phyloP scores from a whole-genome alignment of 2,329 filamentous ascomycete species.

The Aureobasidium uvarum region DNA sequence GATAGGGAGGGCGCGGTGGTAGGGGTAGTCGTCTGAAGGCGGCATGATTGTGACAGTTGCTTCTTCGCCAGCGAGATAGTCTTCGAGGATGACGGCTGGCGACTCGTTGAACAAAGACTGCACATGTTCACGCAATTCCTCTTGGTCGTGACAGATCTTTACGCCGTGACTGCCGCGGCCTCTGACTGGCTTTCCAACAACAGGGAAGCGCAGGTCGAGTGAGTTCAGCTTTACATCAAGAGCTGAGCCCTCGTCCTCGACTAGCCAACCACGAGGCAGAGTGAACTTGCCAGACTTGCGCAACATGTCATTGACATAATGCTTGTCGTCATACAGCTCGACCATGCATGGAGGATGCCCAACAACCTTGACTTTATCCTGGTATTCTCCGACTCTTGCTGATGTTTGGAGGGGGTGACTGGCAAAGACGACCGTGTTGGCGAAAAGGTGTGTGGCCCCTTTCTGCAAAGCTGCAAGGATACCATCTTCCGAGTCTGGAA shows the following conservation, averaged over 20 bases:
- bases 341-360: conserved; percentile 51
- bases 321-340: conserved; percentile 54
- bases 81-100: conserved; percentile 47
- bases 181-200: conserved; percentile 52
- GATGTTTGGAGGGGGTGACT: conserved; percentile 51
- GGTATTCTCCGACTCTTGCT: conserved; percentile 34
- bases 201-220: conserved; percentile 38
- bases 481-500: conserved; percentile 47
- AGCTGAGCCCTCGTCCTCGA: conserved; percentile 19
- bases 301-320: conserved; percentile 48
- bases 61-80: conserved; percentile 52
- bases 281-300: conserved; percentile 42
- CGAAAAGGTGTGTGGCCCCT: conserved; percentile 49
- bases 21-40: conserved; percentile 37
- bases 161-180: conserved; percentile 53
- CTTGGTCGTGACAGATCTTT: conserved; percentile 44
- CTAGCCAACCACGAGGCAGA: conserved; percentile 37
- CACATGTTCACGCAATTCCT: conserved; percentile 41
- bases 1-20: conserved; percentile 48
- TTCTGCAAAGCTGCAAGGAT: conserved; percentile 44
- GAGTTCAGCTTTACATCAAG: conserved; percentile 30
- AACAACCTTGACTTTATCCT: conserved; percentile 42
- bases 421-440: conserved; percentile 53
- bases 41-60: conserved; percentile 55
- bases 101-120: conserved; percentile 41